Evolutionary conservation across 192 early-diverging fungal species (phyloP), one percentile per base, ranked within the genome.

Genomic region (Entophlyctis luteolus): DNA sequence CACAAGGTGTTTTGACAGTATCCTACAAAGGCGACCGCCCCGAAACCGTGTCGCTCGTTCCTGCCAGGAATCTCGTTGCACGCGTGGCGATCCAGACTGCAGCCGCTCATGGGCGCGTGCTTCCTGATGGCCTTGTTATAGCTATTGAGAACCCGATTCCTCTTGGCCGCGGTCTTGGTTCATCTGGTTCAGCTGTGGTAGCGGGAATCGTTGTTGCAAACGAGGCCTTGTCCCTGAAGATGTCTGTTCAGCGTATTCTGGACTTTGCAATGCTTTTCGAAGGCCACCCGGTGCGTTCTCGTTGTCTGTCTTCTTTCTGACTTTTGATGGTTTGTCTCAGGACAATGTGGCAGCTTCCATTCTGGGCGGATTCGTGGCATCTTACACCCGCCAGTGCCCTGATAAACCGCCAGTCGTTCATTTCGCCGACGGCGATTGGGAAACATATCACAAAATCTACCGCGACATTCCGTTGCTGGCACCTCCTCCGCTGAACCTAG

Each of bases 261-360:
- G 96, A 99, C 71, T 95, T 87, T 55, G 91, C 88, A 62, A 70
- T 95, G 66, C 85, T 90, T 81, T 89, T 97, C 22, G 97, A 99
- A 77, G 90, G 91, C 49, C 97, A 99, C 69, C 97, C 97, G 1
- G n/a, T n/a, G n/a, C n/a, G n/a, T n/a, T n/a, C n/a, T n/a, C n/a
- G n/a, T n/a, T n/a, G n/a, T n/a, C n/a, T n/a, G n/a, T n/a, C n/a
- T n/a, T n/a, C n/a, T n/a, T n/a, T n/a, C n/a, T n/a, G n/a, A n/a
- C n/a, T n/a, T n/a, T n/a, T n/a, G n/a, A n/a, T n/a, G n/a, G n/a
- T n/a, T n/a, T n/a, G n/a, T n/a, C n/a, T n/a, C n/a, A n/a, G n/a
- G 97, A 99, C 62, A 99, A 99, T 76, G 91, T 96, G 1, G 88
- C 95, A 0, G 93, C 95, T 4, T 90, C 93, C 16, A 76, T 99